These are phyloP conservation scores for Suillus lakei DNA, from an alignment of 768 basidiomycete genomes.

Conservation along the genomic window DNA sequence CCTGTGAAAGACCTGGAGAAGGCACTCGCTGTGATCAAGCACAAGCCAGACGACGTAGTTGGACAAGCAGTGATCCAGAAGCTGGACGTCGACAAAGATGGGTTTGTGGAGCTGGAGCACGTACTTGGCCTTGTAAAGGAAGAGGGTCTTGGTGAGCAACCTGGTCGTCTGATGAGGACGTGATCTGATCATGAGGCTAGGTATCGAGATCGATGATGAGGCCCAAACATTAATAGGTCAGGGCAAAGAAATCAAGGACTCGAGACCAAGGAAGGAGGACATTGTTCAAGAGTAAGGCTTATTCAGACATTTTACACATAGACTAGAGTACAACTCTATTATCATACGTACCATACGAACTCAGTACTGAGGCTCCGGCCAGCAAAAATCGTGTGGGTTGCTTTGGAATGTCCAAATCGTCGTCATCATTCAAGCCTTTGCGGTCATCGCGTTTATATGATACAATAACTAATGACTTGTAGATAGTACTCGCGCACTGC, in stretches of 20 bases:
- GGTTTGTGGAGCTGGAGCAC: slow-evolving; percentile 94
- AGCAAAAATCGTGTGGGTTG: not conserved
- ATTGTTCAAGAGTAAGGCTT: slow-evolving; percentile 75
- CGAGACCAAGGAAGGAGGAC: slow-evolving; percentile 91
- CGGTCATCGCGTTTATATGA: not conserved
- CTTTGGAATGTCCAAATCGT: not conserved
- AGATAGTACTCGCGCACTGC: not conserved
- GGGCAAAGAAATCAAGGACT: slow-evolving; percentile 79
- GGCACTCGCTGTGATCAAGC: slow-evolving; percentile 91
- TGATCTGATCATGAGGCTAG: slow-evolving; percentile 38
- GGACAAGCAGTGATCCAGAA: slow-evolving; percentile 89
- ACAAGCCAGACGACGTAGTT: slow-evolving; percentile 88
- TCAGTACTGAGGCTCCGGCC: not conserved
- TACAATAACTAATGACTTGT: not conserved
- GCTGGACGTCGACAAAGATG: slow-evolving; percentile 94
- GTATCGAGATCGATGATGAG: slow-evolving; percentile 85
- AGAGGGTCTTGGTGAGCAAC: slow-evolving; percentile 73
- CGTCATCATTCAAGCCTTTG: not conserved
- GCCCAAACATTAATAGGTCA: slow-evolving; percentile 84
- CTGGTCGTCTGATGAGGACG: slow-evolving; percentile 3
- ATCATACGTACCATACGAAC: not conserved
- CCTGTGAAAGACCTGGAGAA: slow-evolving; percentile 88
- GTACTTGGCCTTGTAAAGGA: slow-evolving; percentile 88
- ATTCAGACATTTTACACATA: slow-evolving; percentile 11
- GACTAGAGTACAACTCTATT: slow-evolving; percentile 16